Base-by-base conservation (phyloP, 2,329 filamentous ascomycete species). In the Alternaria triticimaculans region DNA sequence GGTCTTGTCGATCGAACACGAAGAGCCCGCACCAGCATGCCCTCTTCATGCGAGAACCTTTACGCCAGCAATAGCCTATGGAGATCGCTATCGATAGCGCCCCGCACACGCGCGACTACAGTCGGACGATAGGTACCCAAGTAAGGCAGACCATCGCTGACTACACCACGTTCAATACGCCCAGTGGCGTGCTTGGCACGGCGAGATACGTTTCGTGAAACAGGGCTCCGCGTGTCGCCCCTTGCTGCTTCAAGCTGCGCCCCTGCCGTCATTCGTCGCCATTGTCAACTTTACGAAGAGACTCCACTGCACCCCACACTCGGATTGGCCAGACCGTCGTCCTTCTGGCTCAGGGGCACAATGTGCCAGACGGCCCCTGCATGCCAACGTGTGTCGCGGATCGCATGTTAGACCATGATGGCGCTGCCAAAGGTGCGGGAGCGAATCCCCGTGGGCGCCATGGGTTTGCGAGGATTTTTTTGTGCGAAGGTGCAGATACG, bases 151-250 rank as follows among this genome's bases (percentile, higher is more conserved):
- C 43, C 10, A 44, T 37, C 55, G 62, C 55, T 62, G 54, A 63
- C 60, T 64, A 41, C 56, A 45, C 54, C n/a, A 7, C 44, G 30
- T 50, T 55, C 49, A 28, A 37, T 10, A 57, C 60, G 55, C 58
- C 45, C 28, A 41, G 50, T 57, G 50, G 62, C 66, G 64, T 44
- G 20, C 66, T 70, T 67, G 65, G 69, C 65, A 46, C 62, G 62
- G 55, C 14, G 51, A 63, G 57, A 54, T 61, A 55, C 55, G 71
- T 75, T 75, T 75, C 66, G 69, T 73, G 72, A 73, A 74, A 74
- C 71, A 65, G 55, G 45, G 30, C 58, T 65, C 58, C 57, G 60
- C 61, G 60, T 54, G 43, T 26, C 49, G 59, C 62, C 64, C 67
- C 68, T 72, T 70, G 67, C 70, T 63, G 60, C 63, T 62, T 67